Conservation (phyloP, 129 eudicot species). For the Heracleum sosnowskyi region DNA sequence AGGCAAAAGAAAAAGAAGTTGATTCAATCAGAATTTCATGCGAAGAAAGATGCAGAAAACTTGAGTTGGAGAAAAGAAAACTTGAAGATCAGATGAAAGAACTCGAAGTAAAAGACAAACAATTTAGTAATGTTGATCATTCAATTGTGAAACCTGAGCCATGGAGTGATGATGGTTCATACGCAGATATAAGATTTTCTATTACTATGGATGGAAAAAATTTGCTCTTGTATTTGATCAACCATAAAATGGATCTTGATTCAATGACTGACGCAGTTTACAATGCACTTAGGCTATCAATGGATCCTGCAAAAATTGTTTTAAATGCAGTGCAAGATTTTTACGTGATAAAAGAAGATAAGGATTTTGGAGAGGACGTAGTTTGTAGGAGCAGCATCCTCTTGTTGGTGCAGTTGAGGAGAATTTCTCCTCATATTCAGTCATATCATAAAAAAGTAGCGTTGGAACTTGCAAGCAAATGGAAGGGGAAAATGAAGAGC, state of each 20-base stretch:
- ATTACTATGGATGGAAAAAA: slow-evolving; percentile 18
- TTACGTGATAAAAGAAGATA: not conserved
- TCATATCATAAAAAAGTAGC: slow-evolving; percentile 9
- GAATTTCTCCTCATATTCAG: slow-evolving; percentile 13
- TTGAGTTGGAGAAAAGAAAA: no score
- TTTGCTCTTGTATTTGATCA: slow-evolving; percentile 16
- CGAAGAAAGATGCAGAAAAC: no score
- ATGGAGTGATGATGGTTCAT: not conserved
- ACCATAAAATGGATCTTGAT: slow-evolving; percentile 15
- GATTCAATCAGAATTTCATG: no score
- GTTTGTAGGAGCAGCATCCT: slow-evolving; percentile 12
- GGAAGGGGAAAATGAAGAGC: slow-evolving; percentile 15
- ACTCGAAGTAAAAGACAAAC: no score
- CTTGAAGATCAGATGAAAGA: no score
- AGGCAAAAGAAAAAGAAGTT: slow-evolving; percentile 13
- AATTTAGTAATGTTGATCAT: no score
- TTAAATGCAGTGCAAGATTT: slow-evolving; percentile 30
- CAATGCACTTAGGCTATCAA: slow-evolving; percentile 21
- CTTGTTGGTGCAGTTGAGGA: slow-evolving; percentile 20
- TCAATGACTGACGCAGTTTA: slow-evolving; percentile 17
- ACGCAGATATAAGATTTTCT: not conserved
- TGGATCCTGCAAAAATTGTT: slow-evolving; percentile 34
- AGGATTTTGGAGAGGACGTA: not conserved
- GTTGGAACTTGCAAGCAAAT: slow-evolving; percentile 9
- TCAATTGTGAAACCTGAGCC: no score